A percentile compares a stretch with the other conserved stretches of the same genome.
Conservation (phyloP, 2,329 filamentous ascomycete genomes). For the Cylindrodendrum hubeiense region DNA sequence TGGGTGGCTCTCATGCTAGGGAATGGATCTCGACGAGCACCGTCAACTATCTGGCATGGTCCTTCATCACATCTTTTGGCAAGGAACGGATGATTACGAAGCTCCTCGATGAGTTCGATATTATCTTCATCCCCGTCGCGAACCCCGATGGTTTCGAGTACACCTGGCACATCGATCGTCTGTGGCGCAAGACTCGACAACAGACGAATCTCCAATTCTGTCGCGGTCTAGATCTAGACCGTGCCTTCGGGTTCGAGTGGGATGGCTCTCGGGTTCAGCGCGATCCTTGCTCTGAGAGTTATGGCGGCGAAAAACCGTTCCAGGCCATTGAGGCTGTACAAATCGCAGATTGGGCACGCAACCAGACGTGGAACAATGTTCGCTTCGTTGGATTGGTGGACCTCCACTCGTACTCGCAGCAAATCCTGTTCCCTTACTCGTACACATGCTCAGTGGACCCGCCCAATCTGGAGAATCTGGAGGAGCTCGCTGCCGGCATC, state of each 20-base stretch:
- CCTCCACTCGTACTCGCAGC: constrained; percentile 94
- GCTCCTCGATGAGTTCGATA: constrained; percentile 86
- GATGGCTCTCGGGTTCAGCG: constrained; percentile 72
- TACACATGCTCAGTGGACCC: constrained; percentile 84
- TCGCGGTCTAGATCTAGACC: constrained; percentile 89
- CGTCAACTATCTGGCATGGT: constrained; percentile 91
- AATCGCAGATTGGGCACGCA: constrained; percentile 85
- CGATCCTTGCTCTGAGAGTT: constrained; percentile 93
- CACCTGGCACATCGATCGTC: constrained; percentile 89
- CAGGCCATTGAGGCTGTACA: constrained; percentile 82
- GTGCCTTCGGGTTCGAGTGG: constrained; percentile 88
- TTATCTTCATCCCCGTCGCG: constrained; percentile 87
- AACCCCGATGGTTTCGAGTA: constrained; percentile 97
- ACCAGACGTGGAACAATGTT: constrained; percentile 79
- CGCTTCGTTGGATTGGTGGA: constrained; percentile 89
- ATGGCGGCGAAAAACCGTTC: constrained; percentile 85
- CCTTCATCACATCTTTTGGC: constrained; percentile 85
- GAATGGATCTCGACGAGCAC: constrained; percentile 98
- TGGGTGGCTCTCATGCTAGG: constrained; percentile 89
- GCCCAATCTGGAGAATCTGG: constrained; percentile 89
- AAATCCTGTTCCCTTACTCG: constrained; percentile 92
- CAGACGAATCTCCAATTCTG: constrained; percentile 86
- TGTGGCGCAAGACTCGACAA: constrained; percentile 96
- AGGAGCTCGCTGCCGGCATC: constrained; percentile 89
- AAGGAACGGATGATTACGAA: constrained; percentile 78